A percentile compares a stretch with the other conserved stretches of the same genome.
phyloP scores from a whole-genome alignment of 257 asterid genomes.

The Plectranthus barbatus region DNA sequence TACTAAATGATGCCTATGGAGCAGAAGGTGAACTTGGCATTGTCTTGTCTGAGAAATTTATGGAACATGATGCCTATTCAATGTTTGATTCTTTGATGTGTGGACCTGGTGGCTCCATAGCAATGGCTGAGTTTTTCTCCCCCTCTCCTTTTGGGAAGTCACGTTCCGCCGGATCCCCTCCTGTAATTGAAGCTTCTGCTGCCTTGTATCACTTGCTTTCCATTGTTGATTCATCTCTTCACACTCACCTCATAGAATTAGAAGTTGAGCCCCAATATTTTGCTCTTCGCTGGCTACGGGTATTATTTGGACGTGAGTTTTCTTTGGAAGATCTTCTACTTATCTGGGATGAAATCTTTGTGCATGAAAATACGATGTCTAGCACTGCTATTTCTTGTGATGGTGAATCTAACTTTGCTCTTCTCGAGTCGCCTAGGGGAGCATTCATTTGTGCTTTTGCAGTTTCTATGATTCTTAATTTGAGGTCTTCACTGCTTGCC shows the following conservation, averaged over 20 bases:
- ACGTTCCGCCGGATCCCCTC: slow-evolving; percentile 52
- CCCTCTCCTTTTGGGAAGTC: slow-evolving; percentile 40
- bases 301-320: slow-evolving; percentile 88
- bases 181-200: slow-evolving; percentile 83
- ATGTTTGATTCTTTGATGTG: slow-evolving; percentile 83
- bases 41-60: slow-evolving; percentile 75
- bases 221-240: slow-evolving; percentile 70
- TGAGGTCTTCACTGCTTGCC: slow-evolving; percentile 83
- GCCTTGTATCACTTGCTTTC: slow-evolving; percentile 74
- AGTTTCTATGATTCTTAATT: slow-evolving; percentile 68
- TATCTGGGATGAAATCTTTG: slow-evolving; percentile 82
- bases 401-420: slow-evolving; percentile 36
- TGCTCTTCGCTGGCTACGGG: slow-evolving; percentile 84
- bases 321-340: slow-evolving; percentile 60
- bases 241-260: slow-evolving; percentile 76
- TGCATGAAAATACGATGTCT: slow-evolving; percentile 35
- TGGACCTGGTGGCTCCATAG: slow-evolving; percentile 70
- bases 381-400: slow-evolving; percentile 20
- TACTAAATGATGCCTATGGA: slow-evolving; percentile 78
- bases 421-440: slow-evolving; percentile 66
- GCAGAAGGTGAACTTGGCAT: slow-evolving; percentile 95
- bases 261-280: slow-evolving; percentile 93
- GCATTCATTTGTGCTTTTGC: slow-evolving; percentile 85
- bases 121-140: slow-evolving; percentile 77
- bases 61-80: slow-evolving; percentile 88